Conservation (phyloP, 352 stramenopile genomes). For the Phytophthora ohioensis region DNA sequence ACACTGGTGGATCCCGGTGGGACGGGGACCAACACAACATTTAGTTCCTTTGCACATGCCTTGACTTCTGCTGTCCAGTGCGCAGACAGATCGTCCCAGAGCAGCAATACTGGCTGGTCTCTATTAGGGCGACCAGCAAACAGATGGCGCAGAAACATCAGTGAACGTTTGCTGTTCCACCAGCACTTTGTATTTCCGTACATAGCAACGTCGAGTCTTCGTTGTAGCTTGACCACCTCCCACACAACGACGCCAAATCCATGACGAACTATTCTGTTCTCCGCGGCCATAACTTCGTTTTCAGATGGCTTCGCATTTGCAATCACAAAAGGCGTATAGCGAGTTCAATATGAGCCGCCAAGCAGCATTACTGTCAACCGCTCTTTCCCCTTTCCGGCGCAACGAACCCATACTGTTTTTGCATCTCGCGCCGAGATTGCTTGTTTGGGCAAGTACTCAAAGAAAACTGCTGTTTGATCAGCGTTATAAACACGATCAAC, state of each 20-base stretch:
- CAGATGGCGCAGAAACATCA: constrained; percentile 29
- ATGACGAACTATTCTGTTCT: constrained; percentile 10
- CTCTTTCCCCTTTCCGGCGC: constrained; percentile 31
- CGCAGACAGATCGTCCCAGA: constrained; percentile 40
- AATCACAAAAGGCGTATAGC: constrained; percentile 28
- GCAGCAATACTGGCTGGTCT: constrained; percentile 29
- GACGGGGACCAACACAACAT: constrained; percentile 30
- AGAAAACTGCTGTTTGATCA: constrained; percentile 16
- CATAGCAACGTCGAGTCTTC: constrained; percentile 15
- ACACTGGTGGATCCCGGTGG: constrained; percentile 20
- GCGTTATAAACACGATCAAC: constrained; percentile 39
- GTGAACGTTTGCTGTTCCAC: constrained; percentile 33
- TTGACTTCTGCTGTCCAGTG: constrained; percentile 42
- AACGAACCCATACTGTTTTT: constrained; percentile 41
- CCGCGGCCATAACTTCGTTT: neutral
- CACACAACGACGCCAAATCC: constrained; percentile 38
- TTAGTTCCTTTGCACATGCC: constrained; percentile 29
- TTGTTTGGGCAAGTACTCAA: constrained; percentile 45
- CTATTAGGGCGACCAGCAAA: constrained; percentile 18
- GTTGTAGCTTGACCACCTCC: constrained; percentile 24
- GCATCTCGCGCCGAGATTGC: constrained; percentile 25
- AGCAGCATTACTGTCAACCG: constrained; percentile 37
- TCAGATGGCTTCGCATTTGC: constrained; percentile 18
- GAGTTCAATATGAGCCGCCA: constrained; percentile 22
- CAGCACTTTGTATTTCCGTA: constrained; percentile 36